These are phyloP conservation scores for Leishmania tarentolae DNA, from an alignment of 208 protist species.

Conservation along the genomic window DNA sequence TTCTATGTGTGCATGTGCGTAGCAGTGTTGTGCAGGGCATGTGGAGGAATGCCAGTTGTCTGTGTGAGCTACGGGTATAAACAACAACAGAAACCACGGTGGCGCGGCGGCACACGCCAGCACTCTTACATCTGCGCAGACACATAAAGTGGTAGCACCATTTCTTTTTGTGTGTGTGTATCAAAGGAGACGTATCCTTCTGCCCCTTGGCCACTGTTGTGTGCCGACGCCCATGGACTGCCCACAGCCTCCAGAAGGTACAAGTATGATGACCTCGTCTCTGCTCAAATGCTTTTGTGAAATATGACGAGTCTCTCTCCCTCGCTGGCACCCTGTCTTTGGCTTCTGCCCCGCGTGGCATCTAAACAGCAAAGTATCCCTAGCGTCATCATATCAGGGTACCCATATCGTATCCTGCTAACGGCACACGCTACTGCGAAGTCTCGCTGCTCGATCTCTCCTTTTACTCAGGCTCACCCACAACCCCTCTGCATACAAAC, in stretches of 20 bases:
- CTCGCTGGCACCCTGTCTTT: background rate
- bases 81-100: background rate
- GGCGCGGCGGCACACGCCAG: background rate
- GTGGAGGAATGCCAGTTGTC: background rate
- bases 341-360: background rate
- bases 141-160: background rate
- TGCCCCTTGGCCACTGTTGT: background rate
- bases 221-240: background rate
- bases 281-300: background rate
- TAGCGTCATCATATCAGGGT: background rate
- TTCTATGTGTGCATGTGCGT: background rate
- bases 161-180: conserved; percentile 5
- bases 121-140: background rate
- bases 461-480: background rate
- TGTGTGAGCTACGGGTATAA: background rate
- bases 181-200: background rate
- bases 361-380: background rate
- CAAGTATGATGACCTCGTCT: background rate
- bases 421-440: background rate
- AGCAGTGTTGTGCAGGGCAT: background rate
- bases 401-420: background rate
- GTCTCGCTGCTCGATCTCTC: background rate
- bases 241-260: background rate
- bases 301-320: background rate
- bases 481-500: background rate